Conservation (phyloP, 192 early-diverging fungal species). For the Anaeromyces robustus region DNA sequence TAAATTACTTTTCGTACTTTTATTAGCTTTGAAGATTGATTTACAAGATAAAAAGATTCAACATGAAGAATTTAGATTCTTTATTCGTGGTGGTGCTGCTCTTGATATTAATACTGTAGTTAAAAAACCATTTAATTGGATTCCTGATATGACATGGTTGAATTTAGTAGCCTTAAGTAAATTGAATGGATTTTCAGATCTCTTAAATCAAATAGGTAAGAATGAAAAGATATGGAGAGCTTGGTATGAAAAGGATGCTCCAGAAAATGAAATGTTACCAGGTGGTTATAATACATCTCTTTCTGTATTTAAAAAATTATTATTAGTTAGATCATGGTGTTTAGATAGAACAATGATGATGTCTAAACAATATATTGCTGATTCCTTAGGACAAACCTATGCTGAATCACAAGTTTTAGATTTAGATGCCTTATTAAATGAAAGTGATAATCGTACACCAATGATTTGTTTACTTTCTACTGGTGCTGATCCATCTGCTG, state of each 20-base stretch:
- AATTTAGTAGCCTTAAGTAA: slow-evolving; percentile 44
- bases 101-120: slow-evolving; percentile 46
- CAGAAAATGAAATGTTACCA: slow-evolving; percentile 45
- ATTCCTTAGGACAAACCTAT: slow-evolving; percentile 22
- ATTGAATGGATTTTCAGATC: slow-evolving; percentile 41
- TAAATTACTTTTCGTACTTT: slow-evolving; percentile 40
- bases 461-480: slow-evolving; percentile 51
- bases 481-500: slow-evolving; percentile 45
- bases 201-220: slow-evolving; percentile 49
- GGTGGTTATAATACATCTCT: slow-evolving; percentile 40
- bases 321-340: slow-evolving; percentile 44
- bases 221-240: slow-evolving; percentile 48
- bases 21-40: slow-evolving; percentile 46
- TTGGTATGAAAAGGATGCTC: slow-evolving; percentile 49
- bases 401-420: slow-evolving; percentile 54
- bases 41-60: slow-evolving; percentile 28
- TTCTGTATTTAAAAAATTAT: slow-evolving; percentile 34
- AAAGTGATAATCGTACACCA: slow-evolving; percentile 43
- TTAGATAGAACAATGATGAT: slow-evolving; percentile 49
- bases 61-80: slow-evolving; percentile 44
- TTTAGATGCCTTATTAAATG: slow-evolving; percentile 33
- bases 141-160: slow-evolving; percentile 51
- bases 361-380: slow-evolving; percentile 45
- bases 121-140: slow-evolving; percentile 54
- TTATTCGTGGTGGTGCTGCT: slow-evolving; percentile 48